phyloP scores from a whole-genome alignment of 352 stramenopile species.

The Phytophthora litchii region DNA sequence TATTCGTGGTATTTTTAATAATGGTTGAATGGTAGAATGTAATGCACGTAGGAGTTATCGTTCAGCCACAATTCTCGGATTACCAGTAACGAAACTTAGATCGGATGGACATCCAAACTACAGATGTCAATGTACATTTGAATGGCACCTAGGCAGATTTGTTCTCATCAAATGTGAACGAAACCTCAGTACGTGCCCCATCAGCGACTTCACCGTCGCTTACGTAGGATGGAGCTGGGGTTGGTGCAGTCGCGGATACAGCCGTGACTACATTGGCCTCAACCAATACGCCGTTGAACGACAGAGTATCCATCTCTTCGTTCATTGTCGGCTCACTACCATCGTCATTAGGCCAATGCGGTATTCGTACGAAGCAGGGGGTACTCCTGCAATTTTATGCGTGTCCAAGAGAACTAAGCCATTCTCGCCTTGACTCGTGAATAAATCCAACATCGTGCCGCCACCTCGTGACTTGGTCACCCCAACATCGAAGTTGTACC shows the following conservation, averaged over 20 bases:
- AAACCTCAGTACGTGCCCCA: too few species aligned
- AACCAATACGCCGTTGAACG: constrained; percentile 19
- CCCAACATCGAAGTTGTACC: constrained; percentile 17
- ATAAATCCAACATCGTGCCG: constrained; percentile 3
- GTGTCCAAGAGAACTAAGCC: neutral
- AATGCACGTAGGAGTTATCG: too few species aligned
- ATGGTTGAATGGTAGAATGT: too few species aligned
- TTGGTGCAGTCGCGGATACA: neutral
- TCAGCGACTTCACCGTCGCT: too few species aligned
- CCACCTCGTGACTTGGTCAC: neutral
- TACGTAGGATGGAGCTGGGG: too few species aligned
- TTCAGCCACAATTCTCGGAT: too few species aligned
- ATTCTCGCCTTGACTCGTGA: constrained; percentile 6
- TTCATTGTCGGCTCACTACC: constrained; percentile 19
- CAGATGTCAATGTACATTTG: too few species aligned
- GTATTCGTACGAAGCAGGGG: neutral
- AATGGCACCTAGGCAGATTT: too few species aligned
- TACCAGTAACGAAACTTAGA: too few species aligned
- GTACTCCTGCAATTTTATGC: neutral
- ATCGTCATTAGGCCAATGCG: constrained; percentile 15
- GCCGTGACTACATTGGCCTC: constrained; percentile 7
- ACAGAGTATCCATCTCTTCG: constrained; percentile 17
- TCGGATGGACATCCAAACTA: too few species aligned
- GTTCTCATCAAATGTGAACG: too few species aligned
- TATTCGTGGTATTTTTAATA: too few species aligned